Percentiles rank a stretch among this genome's conserved stretches.
Conservation (phyloP, 2,329 filamentous ascomycete species). For the Sporothrix globosa region DNA sequence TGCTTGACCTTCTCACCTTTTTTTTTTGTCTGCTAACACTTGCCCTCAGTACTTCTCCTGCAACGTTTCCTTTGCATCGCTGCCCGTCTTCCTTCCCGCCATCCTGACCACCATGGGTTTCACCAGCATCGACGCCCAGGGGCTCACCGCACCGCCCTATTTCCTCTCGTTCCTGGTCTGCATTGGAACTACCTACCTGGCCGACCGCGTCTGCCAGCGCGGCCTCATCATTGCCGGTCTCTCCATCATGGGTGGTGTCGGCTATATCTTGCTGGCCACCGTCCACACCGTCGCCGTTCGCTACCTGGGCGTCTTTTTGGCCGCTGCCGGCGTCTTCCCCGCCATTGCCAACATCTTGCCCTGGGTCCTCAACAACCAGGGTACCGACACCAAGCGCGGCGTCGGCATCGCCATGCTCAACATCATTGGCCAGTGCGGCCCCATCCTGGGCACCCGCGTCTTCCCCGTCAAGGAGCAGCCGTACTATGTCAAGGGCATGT, state of each 20-base stretch:
- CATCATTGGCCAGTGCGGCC: conserved; percentile 64
- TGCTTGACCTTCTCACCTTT: conserved; percentile 39
- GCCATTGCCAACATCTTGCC: conserved; percentile 69
- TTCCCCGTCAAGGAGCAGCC: conserved; percentile 55
- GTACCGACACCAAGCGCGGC: conserved; percentile 66
- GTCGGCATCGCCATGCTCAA: conserved; percentile 66
- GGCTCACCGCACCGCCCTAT: conserved; percentile 71
- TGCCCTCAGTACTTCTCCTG: conserved; percentile 43
- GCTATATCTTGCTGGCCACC: conserved; percentile 67
- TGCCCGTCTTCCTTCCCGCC: conserved; percentile 66
- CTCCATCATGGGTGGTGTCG: conserved; percentile 60
- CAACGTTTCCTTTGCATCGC: conserved; percentile 44
- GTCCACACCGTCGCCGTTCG: conserved; percentile 50
- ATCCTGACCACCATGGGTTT: conserved; percentile 71
- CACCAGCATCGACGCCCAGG: conserved; percentile 67
- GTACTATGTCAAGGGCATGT: conserved; percentile 48
- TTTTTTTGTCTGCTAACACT: background rate
- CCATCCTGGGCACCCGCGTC: conserved; percentile 64
- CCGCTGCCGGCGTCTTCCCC: conserved; percentile 59
- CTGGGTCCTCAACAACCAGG: conserved; percentile 73
- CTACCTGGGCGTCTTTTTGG: conserved; percentile 54
- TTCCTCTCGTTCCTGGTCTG: conserved; percentile 68
- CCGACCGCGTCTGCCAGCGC: conserved; percentile 67
- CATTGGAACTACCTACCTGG: conserved; percentile 63
- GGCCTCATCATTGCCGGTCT: conserved; percentile 61